Evolutionary conservation across 805 yeast species (phyloP).

Genomic region (Lachancea nothofagi): DNA sequence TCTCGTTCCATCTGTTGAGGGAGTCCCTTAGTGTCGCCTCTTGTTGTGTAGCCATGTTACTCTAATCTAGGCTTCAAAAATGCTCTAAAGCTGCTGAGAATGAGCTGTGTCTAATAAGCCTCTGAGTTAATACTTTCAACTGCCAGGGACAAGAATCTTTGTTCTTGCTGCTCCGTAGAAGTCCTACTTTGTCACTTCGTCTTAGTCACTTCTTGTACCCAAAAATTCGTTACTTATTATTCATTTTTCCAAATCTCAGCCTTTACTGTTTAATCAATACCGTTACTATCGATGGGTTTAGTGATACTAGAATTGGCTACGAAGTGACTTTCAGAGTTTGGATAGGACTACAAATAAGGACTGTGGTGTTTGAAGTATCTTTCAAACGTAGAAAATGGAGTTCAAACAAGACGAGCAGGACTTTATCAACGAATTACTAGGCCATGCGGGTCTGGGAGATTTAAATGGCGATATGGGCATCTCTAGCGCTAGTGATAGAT

Average conservation of each 20-base stretch:
- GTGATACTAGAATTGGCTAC: neutral
- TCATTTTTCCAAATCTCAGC: neutral
- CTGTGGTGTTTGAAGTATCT: neutral
- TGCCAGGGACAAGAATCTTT: too few relatives aligned
- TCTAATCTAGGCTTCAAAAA: neutral
- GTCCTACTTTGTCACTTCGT: too few relatives aligned
- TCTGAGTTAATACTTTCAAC: too few relatives aligned
- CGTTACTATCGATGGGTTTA: neutral
- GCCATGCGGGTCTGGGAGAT: slow-evolving; percentile 7
- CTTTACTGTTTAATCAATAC: neutral
- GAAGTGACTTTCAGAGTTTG: neutral
- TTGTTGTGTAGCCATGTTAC: slow-evolving; percentile 10
- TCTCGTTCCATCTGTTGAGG: slow-evolving; percentile 36
- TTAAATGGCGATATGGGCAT: slow-evolving; percentile 1
- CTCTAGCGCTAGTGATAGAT: neutral
- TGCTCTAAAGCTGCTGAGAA: neutral
- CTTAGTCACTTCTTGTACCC: too few relatives aligned
- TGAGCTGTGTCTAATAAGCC: too few relatives aligned
- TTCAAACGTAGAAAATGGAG: slow-evolving; percentile 4
- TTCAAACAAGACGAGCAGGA: slow-evolving; percentile 10
- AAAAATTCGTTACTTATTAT: too few relatives aligned
- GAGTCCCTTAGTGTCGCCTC: slow-evolving; percentile 35
- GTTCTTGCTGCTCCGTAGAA: too few relatives aligned
- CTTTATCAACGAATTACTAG: slow-evolving; percentile 9
- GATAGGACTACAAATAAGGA: neutral